These are phyloP conservation scores for Verticillium dahliae DNA, from an alignment of 2,329 filamentous ascomycete species.

Conservation along the genomic window DNA sequence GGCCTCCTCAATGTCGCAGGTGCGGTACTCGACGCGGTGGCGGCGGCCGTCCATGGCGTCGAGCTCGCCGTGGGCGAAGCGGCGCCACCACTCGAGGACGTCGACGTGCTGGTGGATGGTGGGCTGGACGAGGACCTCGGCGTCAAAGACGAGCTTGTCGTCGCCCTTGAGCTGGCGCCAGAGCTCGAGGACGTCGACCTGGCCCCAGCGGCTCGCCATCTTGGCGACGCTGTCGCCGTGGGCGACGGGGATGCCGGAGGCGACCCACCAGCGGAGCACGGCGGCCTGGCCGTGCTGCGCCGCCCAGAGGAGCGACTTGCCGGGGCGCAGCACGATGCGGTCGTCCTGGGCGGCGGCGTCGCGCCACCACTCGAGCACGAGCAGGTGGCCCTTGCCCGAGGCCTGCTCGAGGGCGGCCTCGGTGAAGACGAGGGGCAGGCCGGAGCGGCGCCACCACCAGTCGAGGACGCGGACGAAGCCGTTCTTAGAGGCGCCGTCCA, in stretches of 20 bases:
- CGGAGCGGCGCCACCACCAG: slow-evolving; percentile 80
- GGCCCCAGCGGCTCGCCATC: slow-evolving; percentile 77
- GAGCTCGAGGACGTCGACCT: slow-evolving; percentile 74
- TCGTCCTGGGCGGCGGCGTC: slow-evolving; percentile 57
- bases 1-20: slow-evolving; percentile 91
- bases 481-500: slow-evolving; percentile 81
- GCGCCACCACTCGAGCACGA: slow-evolving; percentile 91
- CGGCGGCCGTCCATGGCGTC: slow-evolving; percentile 46
- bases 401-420: slow-evolving; percentile 84
- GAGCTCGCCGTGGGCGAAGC: slow-evolving; percentile 51
- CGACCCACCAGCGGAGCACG: slow-evolving; percentile 83
- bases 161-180: slow-evolving; percentile 71
- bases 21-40: slow-evolving; percentile 83
- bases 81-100: slow-evolving; percentile 90
- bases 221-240: slow-evolving; percentile 79
- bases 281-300: slow-evolving; percentile 74
- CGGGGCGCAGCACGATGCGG: slow-evolving; percentile 62
- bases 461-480: slow-evolving; percentile 82
- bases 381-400: slow-evolving; percentile 74
- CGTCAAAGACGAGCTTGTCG: slow-evolving; percentile 64
- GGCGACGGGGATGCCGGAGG: slow-evolving; percentile 69
- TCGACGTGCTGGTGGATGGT: slow-evolving; percentile 80
- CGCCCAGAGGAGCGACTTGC: slow-evolving; percentile 76
- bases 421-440: slow-evolving; percentile 75
- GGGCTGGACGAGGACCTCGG: slow-evolving; percentile 76